Evolutionary conservation across 768 basidiomycete species (phyloP).

Genomic region (Rhodotorula graminis): DNA sequence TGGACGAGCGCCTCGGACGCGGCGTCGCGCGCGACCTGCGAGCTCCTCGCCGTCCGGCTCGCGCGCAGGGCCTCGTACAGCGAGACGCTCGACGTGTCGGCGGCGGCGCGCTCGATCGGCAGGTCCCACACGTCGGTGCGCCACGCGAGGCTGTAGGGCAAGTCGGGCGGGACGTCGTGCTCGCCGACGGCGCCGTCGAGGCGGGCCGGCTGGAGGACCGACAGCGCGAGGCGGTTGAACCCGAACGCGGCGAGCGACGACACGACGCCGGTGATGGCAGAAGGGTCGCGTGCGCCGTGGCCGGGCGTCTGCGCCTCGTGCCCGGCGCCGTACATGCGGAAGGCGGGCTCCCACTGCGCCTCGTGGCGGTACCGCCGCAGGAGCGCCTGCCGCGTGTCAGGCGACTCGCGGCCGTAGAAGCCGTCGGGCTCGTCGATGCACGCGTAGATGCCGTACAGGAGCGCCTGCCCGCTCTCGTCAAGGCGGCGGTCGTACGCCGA

Average conservation of each 20-base stretch:
- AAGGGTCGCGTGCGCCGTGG: conserved; percentile 40
- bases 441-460: conserved; percentile 86
- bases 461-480: conserved; percentile 53
- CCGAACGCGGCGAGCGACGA: conserved; percentile 83
- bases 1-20: conserved; percentile 55
- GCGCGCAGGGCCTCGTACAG: conserved; percentile 76
- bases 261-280: conserved; percentile 59
- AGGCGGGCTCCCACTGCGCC: conserved; percentile 83
- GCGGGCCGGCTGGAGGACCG: conserved; percentile 51
- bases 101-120: conserved; percentile 19
- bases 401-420: conserved; percentile 85
- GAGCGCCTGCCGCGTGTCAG: conserved; percentile 71
- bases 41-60: conserved; percentile 58
- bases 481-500: not conserved
- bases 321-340: conserved; percentile 79
- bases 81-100: conserved; percentile 52
- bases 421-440: conserved; percentile 97
- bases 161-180: conserved; percentile 47
- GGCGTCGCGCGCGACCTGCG: not conserved
- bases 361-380: conserved; percentile 87
- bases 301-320: conserved; percentile 55
- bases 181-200: conserved; percentile 35
- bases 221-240: conserved; percentile 79
- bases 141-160: conserved; percentile 83
- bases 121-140: conserved; percentile 93